Evolutionary conservation across 2,329 filamentous ascomycete species (phyloP).

Genomic region (Microdochium bolleyi): DNA sequence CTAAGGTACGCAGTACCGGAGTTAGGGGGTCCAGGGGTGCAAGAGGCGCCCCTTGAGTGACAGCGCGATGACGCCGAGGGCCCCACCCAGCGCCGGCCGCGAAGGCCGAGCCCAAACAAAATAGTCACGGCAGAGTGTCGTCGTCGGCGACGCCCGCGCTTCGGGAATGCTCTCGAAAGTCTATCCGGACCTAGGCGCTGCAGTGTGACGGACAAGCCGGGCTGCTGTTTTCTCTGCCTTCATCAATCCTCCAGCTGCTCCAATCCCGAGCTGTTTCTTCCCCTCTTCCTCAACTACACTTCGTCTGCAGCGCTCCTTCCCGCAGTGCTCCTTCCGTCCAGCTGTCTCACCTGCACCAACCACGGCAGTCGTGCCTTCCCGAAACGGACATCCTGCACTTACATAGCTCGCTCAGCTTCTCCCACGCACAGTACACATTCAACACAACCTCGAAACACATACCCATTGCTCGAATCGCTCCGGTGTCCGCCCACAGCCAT

Average conservation of each 20-base stretch:
- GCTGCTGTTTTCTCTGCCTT: too few relatives aligned
- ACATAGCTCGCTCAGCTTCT: neutral
- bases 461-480: neutral
- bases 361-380: neutral
- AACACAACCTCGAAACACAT: neutral
- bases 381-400: neutral
- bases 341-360: too few relatives aligned
- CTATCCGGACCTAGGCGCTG: too few relatives aligned
- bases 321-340: too few relatives aligned
- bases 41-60: neutral
- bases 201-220: too few relatives aligned
- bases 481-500: slow-evolving; percentile 16
- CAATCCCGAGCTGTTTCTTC: too few relatives aligned
- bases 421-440: neutral
- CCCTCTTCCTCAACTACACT: too few relatives aligned
- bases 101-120: neutral
- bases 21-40: neutral
- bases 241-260: too few relatives aligned
- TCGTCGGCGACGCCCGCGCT: neutral
- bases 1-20: too few relatives aligned
- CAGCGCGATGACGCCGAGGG: neutral
- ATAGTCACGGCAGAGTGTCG: neutral
- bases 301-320: too few relatives aligned
- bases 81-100: neutral
- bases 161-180: too few relatives aligned